Evolutionary conservation across 2,329 filamentous ascomycete species (phyloP).

Genomic region (Alternaria gansuensis): DNA sequence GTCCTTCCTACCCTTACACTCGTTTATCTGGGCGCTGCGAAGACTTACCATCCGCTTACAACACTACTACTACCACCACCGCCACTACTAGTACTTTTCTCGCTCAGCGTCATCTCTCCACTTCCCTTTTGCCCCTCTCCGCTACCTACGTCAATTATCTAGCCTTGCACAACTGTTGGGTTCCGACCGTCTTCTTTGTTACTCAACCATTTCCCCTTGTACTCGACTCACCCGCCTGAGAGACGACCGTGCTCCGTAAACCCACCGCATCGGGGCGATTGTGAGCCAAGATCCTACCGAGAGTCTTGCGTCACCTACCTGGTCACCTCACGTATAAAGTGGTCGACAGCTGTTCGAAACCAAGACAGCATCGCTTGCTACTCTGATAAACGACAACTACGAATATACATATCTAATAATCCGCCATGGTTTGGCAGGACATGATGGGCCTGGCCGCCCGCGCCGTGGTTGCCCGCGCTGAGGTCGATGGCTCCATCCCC

Average conservation of each 20-base stretch:
- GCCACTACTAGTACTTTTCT: constrained; percentile 20
- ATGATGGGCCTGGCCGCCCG: constrained; percentile 42
- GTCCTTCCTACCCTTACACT: constrained; percentile 36
- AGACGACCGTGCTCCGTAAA: constrained; percentile 23
- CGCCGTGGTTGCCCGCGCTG: constrained; percentile 37
- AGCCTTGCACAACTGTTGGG: constrained; percentile 40
- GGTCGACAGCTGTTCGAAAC: constrained; percentile 22
- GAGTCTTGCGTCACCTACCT: constrained; percentile 9
- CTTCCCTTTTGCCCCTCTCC: constrained; percentile 19
- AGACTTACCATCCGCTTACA: constrained; percentile 5
- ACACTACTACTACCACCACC: constrained; percentile 5
- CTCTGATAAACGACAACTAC: constrained; percentile 28
- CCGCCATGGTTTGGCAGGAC: constrained; percentile 35
- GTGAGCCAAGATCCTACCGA: too few relatives aligned
- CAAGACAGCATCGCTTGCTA: constrained; percentile 20
- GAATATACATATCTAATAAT: constrained; percentile 30
- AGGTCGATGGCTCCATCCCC: constrained; percentile 38
- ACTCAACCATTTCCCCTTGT: constrained; percentile 34
- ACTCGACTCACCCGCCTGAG: constrained; percentile 28
- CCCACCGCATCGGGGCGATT: constrained; percentile 6
- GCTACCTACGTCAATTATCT: constrained; percentile 39
- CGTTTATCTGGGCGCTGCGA: constrained; percentile 33
- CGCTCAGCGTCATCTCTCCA: constrained; percentile 26
- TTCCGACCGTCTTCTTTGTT: constrained; percentile 36
- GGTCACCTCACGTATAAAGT: constrained; percentile 15